Evolutionary conservation across 495 filamentous ascomycete species (phyloP).

Genomic region (Bombardia bombarda): DNA sequence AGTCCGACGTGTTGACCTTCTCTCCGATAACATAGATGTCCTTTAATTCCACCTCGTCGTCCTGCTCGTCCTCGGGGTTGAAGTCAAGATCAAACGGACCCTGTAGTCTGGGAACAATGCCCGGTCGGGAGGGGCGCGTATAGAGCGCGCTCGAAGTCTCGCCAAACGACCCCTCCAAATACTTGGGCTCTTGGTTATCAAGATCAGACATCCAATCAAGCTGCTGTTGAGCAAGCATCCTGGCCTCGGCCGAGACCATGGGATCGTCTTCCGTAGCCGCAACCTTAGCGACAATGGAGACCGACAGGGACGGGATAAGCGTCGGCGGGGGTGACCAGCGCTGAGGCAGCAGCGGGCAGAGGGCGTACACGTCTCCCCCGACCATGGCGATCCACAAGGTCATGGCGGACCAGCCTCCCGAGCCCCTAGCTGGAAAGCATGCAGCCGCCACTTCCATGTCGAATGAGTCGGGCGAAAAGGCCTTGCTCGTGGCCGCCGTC

Average conservation of each 20-base stretch:
- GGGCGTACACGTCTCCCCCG: constrained; percentile 78
- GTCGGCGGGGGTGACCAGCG: constrained; percentile 74
- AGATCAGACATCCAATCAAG: constrained; percentile 77
- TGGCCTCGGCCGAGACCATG: constrained; percentile 43
- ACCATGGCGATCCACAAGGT: constrained; percentile 87
- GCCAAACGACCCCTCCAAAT: constrained; percentile 31
- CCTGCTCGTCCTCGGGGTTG: constrained; percentile 55
- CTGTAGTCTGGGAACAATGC: constrained; percentile 70
- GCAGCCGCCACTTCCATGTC: constrained; percentile 86
- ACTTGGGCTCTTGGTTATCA: constrained; percentile 63
- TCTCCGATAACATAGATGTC: constrained; percentile 48
- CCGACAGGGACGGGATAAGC: constrained; percentile 66
- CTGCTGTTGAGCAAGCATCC: constrained; percentile 59
- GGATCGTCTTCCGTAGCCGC: constrained; percentile 52
- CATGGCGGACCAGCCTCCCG: constrained; percentile 83
- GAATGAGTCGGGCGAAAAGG: constrained; percentile 73
- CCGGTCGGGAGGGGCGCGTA: constrained; percentile 59
- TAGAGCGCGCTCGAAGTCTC: constrained; percentile 52
- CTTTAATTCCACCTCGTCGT: constrained; percentile 54
- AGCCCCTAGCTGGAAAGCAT: constrained; percentile 68
- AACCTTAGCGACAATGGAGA: constrained; percentile 60
- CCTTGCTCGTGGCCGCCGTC: constrained; percentile 60
- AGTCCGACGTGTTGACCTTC: constrained; percentile 45
- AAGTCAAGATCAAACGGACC: constrained; percentile 72
- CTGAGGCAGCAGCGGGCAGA: constrained; percentile 79